Percentiles rank a stretch among this genome's conserved stretches.
phyloP scores from a whole-genome alignment of 805 yeast species.

The Scheffersomyces coipomensis region DNA sequence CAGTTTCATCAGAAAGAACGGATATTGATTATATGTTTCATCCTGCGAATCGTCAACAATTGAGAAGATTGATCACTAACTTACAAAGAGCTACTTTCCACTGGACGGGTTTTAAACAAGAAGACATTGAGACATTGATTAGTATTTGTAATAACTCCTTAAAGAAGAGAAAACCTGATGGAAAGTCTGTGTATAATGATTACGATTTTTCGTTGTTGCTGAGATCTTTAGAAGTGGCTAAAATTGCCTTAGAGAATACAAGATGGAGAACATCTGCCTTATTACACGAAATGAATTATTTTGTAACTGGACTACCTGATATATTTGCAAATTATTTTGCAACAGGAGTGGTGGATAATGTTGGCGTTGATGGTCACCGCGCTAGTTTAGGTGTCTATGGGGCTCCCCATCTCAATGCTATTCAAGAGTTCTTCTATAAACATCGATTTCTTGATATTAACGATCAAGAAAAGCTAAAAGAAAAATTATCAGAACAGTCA shows the following conservation, averaged over 20 bases:
- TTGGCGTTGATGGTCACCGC: constrained; percentile 6
- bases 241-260: constrained; percentile 48
- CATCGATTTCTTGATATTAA: constrained; percentile 42
- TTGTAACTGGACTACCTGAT: constrained; percentile 44
- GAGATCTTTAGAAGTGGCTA: constrained; percentile 45
- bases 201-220: constrained; percentile 42
- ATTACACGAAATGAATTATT: constrained; percentile 67
- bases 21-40: constrained; percentile 74
- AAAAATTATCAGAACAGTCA: constrained; percentile 31
- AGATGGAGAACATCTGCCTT: constrained; percentile 59
- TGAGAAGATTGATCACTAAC: constrained; percentile 57
- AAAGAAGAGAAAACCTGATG: constrained; percentile 28
- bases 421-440: constrained; percentile 54
- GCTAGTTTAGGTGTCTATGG: constrained; percentile 48
- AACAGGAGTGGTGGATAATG: constrained; percentile 33
- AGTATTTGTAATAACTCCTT: constrained; percentile 47
- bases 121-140: constrained; percentile 54
- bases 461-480: constrained; percentile 22
- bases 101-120: constrained; percentile 70
- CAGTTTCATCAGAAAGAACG: constrained; percentile 67
- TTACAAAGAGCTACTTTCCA: constrained; percentile 67
- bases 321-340: constrained; percentile 41
- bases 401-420: constrained; percentile 53
- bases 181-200: constrained; percentile 23
- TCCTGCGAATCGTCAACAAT: constrained; percentile 51